A percentile compares a stretch with the other conserved stretches of the same genome.
phyloP scores from a whole-genome alignment of 306 rosid genomes.

The Oemleria cerasiformis region DNA sequence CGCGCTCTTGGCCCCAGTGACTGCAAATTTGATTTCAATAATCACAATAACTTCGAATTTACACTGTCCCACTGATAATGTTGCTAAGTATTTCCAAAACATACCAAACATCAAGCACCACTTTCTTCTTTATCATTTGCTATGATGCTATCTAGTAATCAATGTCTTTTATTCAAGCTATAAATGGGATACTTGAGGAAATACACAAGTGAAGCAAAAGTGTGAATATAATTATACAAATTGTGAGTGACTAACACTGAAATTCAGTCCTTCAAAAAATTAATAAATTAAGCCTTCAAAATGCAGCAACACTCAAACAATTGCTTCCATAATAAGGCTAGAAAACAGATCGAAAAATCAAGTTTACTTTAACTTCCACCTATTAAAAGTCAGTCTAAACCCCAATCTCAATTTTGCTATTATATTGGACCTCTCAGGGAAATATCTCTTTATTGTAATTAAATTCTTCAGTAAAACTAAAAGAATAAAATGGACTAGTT shows the following conservation, averaged over 20 bases:
- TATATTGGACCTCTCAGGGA: background rate
- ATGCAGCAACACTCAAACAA: background rate
- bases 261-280: background rate
- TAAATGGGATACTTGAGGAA: no score
- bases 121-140: conserved; percentile 15
- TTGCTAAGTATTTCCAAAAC: background rate
- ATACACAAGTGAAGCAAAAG: background rate
- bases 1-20: conserved; percentile 75
- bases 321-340: background rate
- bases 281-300: conserved; percentile 1
- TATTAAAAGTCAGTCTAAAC: conserved; percentile 7
- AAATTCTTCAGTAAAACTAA: background rate
- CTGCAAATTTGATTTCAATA: conserved; percentile 36
- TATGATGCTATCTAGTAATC: background rate
- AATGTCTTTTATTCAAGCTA: no score
- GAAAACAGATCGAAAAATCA: background rate
- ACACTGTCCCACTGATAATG: conserved; percentile 10
- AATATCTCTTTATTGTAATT: background rate
- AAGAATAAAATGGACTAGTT: background rate
- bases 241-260: background rate
- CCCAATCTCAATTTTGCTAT: conserved; percentile 4
- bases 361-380: background rate
- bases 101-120: conserved; percentile 18
- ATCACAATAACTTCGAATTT: conserved; percentile 19
- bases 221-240: background rate